A percentile compares a stretch with the other conserved stretches of the same genome.
Evolutionary conservation across 495 filamentous ascomycete species (phyloP).

Genomic region (Aspergillus homomorphus): DNA sequence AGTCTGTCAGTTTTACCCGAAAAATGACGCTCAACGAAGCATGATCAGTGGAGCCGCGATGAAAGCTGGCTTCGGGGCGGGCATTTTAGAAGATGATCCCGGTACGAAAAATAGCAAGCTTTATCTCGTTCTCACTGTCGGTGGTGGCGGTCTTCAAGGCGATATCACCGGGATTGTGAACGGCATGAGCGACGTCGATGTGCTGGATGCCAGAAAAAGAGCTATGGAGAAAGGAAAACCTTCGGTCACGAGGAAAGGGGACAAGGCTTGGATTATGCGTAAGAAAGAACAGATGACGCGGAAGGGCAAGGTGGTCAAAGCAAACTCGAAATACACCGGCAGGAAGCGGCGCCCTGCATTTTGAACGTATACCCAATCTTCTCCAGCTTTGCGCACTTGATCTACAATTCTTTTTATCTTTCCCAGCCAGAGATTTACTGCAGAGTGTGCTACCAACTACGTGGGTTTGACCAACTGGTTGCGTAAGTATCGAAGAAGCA

Average conservation of each 20-base stretch:
- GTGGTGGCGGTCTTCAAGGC: conserved; percentile 67
- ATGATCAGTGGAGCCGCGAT: conserved; percentile 91
- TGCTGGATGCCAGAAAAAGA: conserved; percentile 68
- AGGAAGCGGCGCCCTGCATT: conserved; percentile 68
- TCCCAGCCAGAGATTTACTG: neutral
- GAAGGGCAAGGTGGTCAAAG: conserved; percentile 92
- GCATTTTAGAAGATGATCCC: conserved; percentile 89
- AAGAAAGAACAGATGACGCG: conserved; percentile 95
- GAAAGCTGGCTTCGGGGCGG: conserved; percentile 91
- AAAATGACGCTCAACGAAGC: conserved; percentile 83
- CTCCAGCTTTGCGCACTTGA: neutral
- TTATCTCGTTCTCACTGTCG: conserved; percentile 91
- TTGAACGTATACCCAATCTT: conserved; percentile 23
- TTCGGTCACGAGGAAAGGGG: conserved; percentile 63
- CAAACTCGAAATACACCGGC: conserved; percentile 87
- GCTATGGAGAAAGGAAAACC: conserved; percentile 42
- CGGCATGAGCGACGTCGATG: conserved; percentile 81
- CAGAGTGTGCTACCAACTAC: neutral
- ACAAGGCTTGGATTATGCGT: conserved; percentile 83
- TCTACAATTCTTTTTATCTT: neutral
- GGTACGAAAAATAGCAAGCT: conserved; percentile 93
- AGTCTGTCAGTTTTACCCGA: conserved; percentile 97
- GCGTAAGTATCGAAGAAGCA: neutral
- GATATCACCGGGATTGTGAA: conserved; percentile 86
- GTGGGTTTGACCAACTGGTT: no score